Evolutionary conservation across 2,329 filamentous ascomycete genomes (phyloP).

Genomic region (Diaporthe velutina): DNA sequence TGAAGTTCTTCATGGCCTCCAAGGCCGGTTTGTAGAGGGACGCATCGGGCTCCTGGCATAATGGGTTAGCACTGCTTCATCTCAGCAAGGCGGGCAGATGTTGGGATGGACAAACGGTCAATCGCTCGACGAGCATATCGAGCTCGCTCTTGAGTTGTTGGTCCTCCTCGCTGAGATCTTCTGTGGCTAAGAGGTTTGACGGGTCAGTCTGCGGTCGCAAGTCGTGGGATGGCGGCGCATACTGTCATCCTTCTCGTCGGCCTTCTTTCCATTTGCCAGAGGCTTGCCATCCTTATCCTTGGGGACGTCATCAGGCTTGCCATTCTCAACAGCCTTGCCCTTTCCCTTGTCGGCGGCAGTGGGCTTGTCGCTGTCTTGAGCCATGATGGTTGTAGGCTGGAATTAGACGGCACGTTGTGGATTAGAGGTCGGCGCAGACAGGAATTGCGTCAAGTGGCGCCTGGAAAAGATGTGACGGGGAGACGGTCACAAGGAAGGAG

Average conservation of each 20-base stretch:
- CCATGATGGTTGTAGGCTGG: slow-evolving; percentile 69
- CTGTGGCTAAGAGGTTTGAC: slow-evolving; percentile 60
- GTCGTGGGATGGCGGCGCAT: slow-evolving; percentile 45
- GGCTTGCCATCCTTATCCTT: slow-evolving; percentile 79
- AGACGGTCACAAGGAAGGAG: neutral
- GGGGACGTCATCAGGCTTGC: slow-evolving; percentile 67
- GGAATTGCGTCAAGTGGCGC: slow-evolving; percentile 43
- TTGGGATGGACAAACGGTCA: slow-evolving; percentile 72
- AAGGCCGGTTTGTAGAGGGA: slow-evolving; percentile 92
- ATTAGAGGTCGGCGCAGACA: slow-evolving; percentile 34
- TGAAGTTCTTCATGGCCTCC: slow-evolving; percentile 97
- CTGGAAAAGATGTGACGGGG: slow-evolving; percentile 41
- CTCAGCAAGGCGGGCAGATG: neutral
- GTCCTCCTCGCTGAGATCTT: slow-evolving; percentile 97
- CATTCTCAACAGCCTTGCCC: slow-evolving; percentile 84
- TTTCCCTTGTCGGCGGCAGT: slow-evolving; percentile 94
- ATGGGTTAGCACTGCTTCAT: slow-evolving; percentile 41
- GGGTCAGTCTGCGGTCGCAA: slow-evolving; percentile 51
- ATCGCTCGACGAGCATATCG: slow-evolving; percentile 95
- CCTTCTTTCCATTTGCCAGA: slow-evolving; percentile 80
- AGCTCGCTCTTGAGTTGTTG: slow-evolving; percentile 98
- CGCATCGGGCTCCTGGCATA: slow-evolving; percentile 81
- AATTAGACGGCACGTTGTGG: slow-evolving; percentile 16
- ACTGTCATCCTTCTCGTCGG: slow-evolving; percentile 73
- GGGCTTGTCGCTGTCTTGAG: slow-evolving; percentile 90